phyloP scores from a whole-genome alignment of 1,139 yeast genomes.

The Nakaseomyces uthaithaninus region DNA sequence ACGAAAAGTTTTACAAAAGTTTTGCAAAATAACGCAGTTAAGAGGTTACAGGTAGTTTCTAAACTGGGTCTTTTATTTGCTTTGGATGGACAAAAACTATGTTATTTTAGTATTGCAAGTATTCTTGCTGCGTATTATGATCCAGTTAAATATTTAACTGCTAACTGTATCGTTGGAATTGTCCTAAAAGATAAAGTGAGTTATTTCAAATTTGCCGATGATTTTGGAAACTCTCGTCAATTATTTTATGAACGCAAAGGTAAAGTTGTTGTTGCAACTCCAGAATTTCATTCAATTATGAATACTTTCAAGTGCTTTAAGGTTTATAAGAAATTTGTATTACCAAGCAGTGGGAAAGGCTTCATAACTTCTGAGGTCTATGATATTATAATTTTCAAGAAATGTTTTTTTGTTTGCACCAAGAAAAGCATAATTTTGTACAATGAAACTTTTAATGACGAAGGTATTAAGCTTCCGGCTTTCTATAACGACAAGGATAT shows the following conservation, averaged over 20 bases:
- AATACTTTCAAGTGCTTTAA: constrained; percentile 47
- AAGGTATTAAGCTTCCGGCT: constrained; percentile 46
- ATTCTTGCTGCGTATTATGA: constrained; percentile 32
- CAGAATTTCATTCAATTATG: constrained; percentile 46
- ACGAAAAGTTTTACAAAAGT: constrained; percentile 43
- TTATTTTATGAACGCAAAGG: constrained; percentile 46
- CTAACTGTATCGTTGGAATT: constrained; percentile 30
- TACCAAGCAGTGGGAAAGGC: constrained; percentile 33
- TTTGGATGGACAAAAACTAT: constrained; percentile 50
- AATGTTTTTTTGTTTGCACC: constrained; percentile 59
- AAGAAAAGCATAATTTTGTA: constrained; percentile 61
- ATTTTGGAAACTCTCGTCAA: constrained; percentile 51
- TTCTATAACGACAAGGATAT: constrained; percentile 29
- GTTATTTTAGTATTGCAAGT: constrained; percentile 50
- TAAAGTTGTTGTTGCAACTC: constrained; percentile 30
- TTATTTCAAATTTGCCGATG: constrained; percentile 53
- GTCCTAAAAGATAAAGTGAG: constrained; percentile 36
- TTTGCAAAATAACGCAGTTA: constrained; percentile 45
- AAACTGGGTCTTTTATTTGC: constrained; percentile 51
- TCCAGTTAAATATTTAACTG: constrained; percentile 24
- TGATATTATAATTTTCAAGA: constrained; percentile 51
- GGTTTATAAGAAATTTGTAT: constrained; percentile 38
- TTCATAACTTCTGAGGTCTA: constrained; percentile 47
- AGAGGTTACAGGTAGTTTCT: constrained; percentile 55
- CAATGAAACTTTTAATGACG: constrained; percentile 45